Evolutionary conservation across 2,329 filamentous ascomycete species (phyloP), one percentile per base, ranked within the genome.

Genomic region (Fusarium sp.): DNA sequence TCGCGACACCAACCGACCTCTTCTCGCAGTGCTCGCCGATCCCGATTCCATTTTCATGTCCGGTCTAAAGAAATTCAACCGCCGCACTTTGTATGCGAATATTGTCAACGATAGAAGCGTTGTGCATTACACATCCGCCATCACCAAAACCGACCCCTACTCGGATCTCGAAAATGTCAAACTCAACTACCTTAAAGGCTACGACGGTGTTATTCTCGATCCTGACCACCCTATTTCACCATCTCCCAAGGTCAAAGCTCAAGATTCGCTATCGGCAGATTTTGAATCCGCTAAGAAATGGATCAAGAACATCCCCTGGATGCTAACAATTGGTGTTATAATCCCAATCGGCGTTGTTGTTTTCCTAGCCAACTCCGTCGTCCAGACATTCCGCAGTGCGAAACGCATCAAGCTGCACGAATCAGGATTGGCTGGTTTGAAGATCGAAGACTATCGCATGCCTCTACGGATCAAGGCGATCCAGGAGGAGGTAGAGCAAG

Each of bases 41-140:
- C 90, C 91, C 0, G 87, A 91, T 51, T 94, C 92, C 66, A 92
- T 97, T 71, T 98, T 98, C 81, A 91, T 97, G 74, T 88, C 88
- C 32, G 94, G 90, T 0, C 84, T 98, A 47, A 86, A 88, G 65
- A 87, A 84, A 72, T 98, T 98, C 82, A 88, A 90, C 77, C 86
- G 92, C 57, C 90, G 90, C 62, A 92, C 89, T 6, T 82, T 97
- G 2, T 98, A 98, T 78, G 86, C 91, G 43, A 98, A 98, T 77
- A 90, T 97, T 48, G 83, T 92, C 76, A 97, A 98, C 79, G 95
- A 98, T 81, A 86, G 90, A 57, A 93, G 88, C 46, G 93, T 93
- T 7, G 88, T 91, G 1, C 93, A 92, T 80, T 97, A 95, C 78
- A 98, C 95, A 0, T 93, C 93, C 0, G 86, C 85, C 21, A 93